Conservation (phyloP, 2,329 filamentous ascomycete species). For the Epichloe sibirici region DNA sequence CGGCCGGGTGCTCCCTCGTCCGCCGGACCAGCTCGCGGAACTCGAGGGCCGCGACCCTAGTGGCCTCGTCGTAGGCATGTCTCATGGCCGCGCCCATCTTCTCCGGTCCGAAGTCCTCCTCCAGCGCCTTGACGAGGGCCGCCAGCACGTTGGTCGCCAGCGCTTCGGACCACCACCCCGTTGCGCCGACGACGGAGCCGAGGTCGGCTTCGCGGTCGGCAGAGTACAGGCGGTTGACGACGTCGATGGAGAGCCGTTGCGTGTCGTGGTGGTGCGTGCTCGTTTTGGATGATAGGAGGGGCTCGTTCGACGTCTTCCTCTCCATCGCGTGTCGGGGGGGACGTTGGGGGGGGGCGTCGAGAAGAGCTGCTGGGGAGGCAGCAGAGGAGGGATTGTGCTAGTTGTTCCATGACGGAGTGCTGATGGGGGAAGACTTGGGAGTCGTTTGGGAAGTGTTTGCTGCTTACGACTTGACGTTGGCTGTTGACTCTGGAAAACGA, state of each 20-base stretch:
- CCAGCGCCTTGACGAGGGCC: neutral
- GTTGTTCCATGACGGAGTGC: neutral
- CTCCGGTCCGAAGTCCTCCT: neutral
- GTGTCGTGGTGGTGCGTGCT: neutral
- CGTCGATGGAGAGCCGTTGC: neutral
- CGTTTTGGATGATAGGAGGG: neutral
- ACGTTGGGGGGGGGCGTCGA: neutral
- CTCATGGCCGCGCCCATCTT: conserved; percentile 1
- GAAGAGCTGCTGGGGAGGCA: neutral
- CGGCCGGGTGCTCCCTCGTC: neutral
- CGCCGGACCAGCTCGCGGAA: neutral
- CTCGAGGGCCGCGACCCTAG: neutral
- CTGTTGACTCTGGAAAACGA: no score
- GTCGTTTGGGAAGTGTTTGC: no score
- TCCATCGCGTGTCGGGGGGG: neutral
- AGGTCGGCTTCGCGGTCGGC: neutral
- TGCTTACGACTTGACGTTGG: no score
- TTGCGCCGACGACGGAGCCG: neutral
- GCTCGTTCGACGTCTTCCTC: neutral
- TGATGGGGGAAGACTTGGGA: no score
- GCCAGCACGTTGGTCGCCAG: neutral
- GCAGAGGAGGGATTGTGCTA: neutral
- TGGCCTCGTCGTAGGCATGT: neutral
- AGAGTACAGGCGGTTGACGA: neutral
- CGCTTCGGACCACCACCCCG: neutral